These are phyloP conservation scores for Raffaelea arxii DNA, from an alignment of 2,329 filamentous ascomycete genomes.

Conservation along the genomic window DNA sequence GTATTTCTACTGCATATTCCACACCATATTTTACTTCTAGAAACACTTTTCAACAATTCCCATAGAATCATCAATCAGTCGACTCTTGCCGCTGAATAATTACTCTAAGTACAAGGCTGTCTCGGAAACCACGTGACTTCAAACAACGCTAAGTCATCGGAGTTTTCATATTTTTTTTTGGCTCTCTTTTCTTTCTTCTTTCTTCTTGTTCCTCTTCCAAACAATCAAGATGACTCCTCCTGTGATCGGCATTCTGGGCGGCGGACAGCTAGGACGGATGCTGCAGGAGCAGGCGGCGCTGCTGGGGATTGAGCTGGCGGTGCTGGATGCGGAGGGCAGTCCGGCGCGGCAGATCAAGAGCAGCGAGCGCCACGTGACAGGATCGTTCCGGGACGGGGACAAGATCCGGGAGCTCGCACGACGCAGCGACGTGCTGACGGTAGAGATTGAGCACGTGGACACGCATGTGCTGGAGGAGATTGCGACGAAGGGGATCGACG, in stretches of 20 bases:
- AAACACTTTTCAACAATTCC: too few relatives aligned
- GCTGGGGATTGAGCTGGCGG: constrained; percentile 67
- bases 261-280: constrained; percentile 84
- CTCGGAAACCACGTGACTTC: too few relatives aligned
- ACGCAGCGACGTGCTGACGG: constrained; percentile 71
- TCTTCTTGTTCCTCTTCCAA: too few relatives aligned
- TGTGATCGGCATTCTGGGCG: constrained; percentile 41
- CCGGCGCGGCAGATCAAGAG: constrained; percentile 73
- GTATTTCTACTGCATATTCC: too few relatives aligned
- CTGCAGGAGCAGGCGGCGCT: constrained; percentile 71
- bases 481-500: constrained; percentile 50
- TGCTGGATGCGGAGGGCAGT: constrained; percentile 66
- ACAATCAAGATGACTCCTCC: too few relatives aligned
- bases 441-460: constrained; percentile 93
- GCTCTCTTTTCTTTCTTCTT: too few relatives aligned
- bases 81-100: too few relatives aligned
- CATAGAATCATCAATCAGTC: too few relatives aligned
- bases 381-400: constrained; percentile 76
- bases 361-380: constrained; percentile 64
- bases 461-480: constrained; percentile 84
- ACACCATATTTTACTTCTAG: too few relatives aligned
- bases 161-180: too few relatives aligned
- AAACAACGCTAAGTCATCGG: too few relatives aligned
- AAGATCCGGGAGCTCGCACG: constrained; percentile 73
- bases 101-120: too few relatives aligned